phyloP scores from a whole-genome alignment of 768 basidiomycete genomes.

The Ramaria rubella region DNA sequence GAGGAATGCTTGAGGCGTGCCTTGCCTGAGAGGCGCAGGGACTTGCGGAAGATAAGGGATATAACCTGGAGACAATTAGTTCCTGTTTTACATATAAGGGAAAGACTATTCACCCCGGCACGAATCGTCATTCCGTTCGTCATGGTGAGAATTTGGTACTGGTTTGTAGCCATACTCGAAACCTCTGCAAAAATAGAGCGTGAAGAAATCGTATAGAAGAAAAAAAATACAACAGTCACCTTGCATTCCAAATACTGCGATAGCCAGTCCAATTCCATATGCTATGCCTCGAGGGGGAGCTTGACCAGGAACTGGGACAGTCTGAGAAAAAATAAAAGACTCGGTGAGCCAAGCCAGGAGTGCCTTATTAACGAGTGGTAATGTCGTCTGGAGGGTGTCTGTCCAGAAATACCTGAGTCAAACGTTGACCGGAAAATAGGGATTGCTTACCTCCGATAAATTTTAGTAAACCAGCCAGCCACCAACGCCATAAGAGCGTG shows the following conservation, averaged over 20 bases:
- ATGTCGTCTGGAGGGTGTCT: constrained; percentile 46
- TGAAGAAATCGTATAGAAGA: constrained; percentile 1
- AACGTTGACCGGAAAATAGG: neutral
- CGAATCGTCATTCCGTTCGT: constrained; percentile 42
- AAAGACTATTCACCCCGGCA: constrained; percentile 33
- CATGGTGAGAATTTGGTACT: constrained; percentile 27
- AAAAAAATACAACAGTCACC: constrained; percentile 27
- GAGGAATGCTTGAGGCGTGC: constrained; percentile 52
- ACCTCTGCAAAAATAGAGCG: constrained; percentile 25
- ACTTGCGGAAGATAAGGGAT: constrained; percentile 55
- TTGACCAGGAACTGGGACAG: constrained; percentile 30
- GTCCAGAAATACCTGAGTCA: constrained; percentile 3
- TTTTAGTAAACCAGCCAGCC: constrained; percentile 41
- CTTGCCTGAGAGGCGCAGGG: constrained; percentile 56
- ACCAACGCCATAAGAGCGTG: constrained; percentile 42
- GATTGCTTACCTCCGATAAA: constrained; percentile 28
- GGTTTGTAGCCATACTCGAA: constrained; percentile 20
- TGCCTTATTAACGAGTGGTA: constrained; percentile 52
- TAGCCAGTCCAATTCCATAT: constrained; percentile 54
- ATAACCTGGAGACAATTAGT: constrained; percentile 24
- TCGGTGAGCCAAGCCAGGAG: constrained; percentile 53
- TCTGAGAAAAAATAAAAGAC: constrained; percentile 37
- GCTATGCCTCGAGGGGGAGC: constrained; percentile 44
- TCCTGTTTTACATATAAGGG: neutral
- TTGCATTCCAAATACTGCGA: constrained; percentile 57